phyloP scores from a whole-genome alignment of 768 basidiomycete species.

The Pulveroboletus frians region DNA sequence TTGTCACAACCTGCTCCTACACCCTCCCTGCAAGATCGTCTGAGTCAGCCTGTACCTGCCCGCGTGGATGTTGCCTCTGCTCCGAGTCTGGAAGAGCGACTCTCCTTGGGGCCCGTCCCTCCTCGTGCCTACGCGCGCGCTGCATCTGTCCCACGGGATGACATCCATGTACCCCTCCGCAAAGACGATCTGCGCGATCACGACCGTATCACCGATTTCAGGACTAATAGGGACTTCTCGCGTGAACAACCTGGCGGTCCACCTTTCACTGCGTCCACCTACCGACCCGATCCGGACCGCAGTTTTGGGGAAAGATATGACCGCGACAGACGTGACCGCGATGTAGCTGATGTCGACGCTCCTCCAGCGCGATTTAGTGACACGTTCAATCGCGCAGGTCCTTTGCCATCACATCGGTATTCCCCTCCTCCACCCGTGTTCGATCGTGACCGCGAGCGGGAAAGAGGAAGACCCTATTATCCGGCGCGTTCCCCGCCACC shows the following conservation, averaged over 20 bases:
- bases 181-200: conserved; percentile 30
- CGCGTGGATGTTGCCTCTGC: conserved; percentile 25
- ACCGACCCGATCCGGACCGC: conserved; percentile 39
- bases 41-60: conserved; percentile 30
- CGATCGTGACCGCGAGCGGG: conserved; percentile 31
- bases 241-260: conserved; percentile 29
- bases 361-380: conserved; percentile 34
- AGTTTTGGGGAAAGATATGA: conserved; percentile 28
- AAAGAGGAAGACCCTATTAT: conserved; percentile 27
- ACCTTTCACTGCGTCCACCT: conserved; percentile 18
- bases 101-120: conserved; percentile 32
- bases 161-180: conserved; percentile 28
- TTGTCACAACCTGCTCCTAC: conserved; percentile 31
- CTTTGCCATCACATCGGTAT: conserved; percentile 12
- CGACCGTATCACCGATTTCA: conserved; percentile 21
- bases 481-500: conserved; percentile 30
- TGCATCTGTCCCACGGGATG: conserved; percentile 32
- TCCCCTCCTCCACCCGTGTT: conserved; percentile 29
- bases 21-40: conserved; percentile 36
- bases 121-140: conserved; percentile 20
- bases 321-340: conserved; percentile 36
- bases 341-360: conserved; percentile 32
- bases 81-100: conserved; percentile 39
- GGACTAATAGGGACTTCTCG: conserved; percentile 31
- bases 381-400: conserved; percentile 18